A percentile compares a stretch with the other conserved stretches of the same genome.
Evolutionary conservation across 2,329 filamentous ascomycete species (phyloP).

Genomic region (Epichloe coenophiala): DNA sequence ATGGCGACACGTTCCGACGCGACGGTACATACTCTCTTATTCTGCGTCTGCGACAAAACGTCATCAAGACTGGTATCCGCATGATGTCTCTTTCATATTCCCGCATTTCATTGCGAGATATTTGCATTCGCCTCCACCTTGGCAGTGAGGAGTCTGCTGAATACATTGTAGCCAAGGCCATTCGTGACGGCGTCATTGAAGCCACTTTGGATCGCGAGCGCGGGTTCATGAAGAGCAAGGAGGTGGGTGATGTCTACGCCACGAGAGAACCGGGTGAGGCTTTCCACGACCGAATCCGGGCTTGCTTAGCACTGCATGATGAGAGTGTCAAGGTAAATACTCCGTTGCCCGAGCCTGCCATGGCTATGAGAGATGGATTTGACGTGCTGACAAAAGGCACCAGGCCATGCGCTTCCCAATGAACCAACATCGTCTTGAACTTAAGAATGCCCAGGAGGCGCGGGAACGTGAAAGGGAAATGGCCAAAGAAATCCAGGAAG

Average conservation of each 20-base stretch:
- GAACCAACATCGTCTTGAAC: slow-evolving; percentile 94
- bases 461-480: slow-evolving; percentile 90
- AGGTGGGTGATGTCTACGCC: slow-evolving; percentile 88
- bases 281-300: slow-evolving; percentile 92
- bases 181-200: slow-evolving; percentile 93
- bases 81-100: slow-evolving; percentile 99
- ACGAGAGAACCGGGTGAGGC: slow-evolving; percentile 92
- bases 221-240: slow-evolving; percentile 98
- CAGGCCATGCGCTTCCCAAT: slow-evolving; percentile 98
- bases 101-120: slow-evolving; percentile 90
- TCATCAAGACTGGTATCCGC: slow-evolving; percentile 97
- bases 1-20: slow-evolving; percentile 74
- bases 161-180: slow-evolving; percentile 98
- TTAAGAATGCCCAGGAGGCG: slow-evolving; percentile 98
- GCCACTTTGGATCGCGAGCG: slow-evolving; percentile 86
- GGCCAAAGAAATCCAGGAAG: slow-evolving; percentile 97
- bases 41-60: slow-evolving; percentile 87
- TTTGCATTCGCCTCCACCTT: slow-evolving; percentile 86
- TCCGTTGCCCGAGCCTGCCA: neutral
- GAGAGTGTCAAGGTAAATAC: slow-evolving; percentile 84
- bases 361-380: neutral
- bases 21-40: slow-evolving; percentile 95
- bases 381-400: slow-evolving; percentile 8
- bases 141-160: slow-evolving; percentile 95
- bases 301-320: slow-evolving; percentile 83